Base-by-base conservation (phyloP, 2,329 filamentous ascomycete genomes). In the Fusarium proliferatum region DNA sequence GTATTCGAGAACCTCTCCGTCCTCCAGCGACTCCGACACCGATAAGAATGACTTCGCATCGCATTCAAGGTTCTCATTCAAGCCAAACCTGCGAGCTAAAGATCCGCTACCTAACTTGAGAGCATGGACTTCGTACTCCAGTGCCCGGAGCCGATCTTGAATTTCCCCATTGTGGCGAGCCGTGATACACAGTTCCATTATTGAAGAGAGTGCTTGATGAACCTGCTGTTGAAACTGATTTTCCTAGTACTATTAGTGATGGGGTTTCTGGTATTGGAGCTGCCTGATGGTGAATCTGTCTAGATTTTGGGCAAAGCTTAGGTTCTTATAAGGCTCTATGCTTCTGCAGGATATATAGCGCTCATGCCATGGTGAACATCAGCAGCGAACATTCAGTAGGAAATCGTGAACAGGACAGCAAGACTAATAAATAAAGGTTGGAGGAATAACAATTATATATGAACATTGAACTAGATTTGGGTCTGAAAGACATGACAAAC, bases 231-330 rank as follows among this genome's bases (percentile, higher is more conserved):
- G 21, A 19, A 34, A 13, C 8, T 17, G 19, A 16, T 48, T 13
- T 9, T 5, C 6, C 19, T 30, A 6, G 19, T 4, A 30, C 6
- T 30, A 2, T 15, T 9, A 48, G 9, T 9, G 8, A 28, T 21
- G 6, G 1, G 13, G 3, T 21, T 11, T 3, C 6, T 1, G 10
- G 48, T 9, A 8, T 13, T 51, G 11, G 16, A 51, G 8, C 16
- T 17, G 8, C 16, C 0, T 9, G 10, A 3, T 23, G 8, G 15
- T 13, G 0, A 8, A 21, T 10, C 5, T 28, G 17, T 4, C 21
- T 7, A 28, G 1, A 0, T 7, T 3, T 5, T 6, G 12, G 26
- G 9, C 12, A 10, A 30, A 0, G 0, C 5, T 3, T 3, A 19
- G 13, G 4, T 11, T 48, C 13, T 49, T 45, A 45, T 26, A 23